phyloP scores from a whole-genome alignment of 768 basidiomycete genomes.

The Tylopilus subfusipes region DNA sequence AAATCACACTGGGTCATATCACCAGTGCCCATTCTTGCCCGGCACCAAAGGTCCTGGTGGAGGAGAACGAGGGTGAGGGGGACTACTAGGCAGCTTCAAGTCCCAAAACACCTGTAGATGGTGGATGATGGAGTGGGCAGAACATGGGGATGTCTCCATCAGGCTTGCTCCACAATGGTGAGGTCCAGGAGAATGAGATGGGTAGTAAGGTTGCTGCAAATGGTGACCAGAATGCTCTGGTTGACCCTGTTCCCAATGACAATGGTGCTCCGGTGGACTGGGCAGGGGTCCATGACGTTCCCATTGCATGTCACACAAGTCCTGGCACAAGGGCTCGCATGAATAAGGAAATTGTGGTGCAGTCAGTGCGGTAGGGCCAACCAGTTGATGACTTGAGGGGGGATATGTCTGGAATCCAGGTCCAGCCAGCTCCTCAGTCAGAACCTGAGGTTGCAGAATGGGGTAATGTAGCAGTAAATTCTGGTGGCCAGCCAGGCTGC shows the following conservation, averaged over 20 bases:
- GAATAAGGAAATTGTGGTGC: slow-evolving; percentile 60
- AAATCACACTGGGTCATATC: slow-evolving; percentile 69
- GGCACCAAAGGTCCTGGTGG: slow-evolving; percentile 36
- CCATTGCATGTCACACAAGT: slow-evolving; percentile 57
- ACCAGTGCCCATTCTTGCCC: slow-evolving; percentile 44
- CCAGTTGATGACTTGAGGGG: slow-evolving; percentile 43
- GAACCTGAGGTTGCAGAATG: slow-evolving; percentile 54
- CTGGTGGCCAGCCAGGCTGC: slow-evolving; percentile 56
- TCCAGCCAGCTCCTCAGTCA: slow-evolving; percentile 48
- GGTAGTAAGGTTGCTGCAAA: slow-evolving; percentile 32
- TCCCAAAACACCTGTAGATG: slow-evolving; percentile 55
- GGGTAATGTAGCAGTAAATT: slow-evolving; percentile 65
- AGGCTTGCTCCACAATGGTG: slow-evolving; percentile 46
- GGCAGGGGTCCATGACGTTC: slow-evolving; percentile 50
- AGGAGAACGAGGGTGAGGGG: slow-evolving; percentile 30
- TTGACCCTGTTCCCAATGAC: slow-evolving; percentile 53
- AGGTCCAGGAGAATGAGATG: slow-evolving; percentile 35
- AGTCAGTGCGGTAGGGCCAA: slow-evolving; percentile 45
- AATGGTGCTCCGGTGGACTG: slow-evolving; percentile 42
- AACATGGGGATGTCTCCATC: slow-evolving; percentile 60
- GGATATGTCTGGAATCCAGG: slow-evolving; percentile 48
- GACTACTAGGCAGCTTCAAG: slow-evolving; percentile 43
- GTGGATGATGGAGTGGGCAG: slow-evolving; percentile 38
- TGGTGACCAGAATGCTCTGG: slow-evolving; percentile 34
- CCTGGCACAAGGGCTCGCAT: slow-evolving; percentile 45